Base-by-base conservation (phyloP, 805 yeast species). In the Ogataea paradorogensis region DNA sequence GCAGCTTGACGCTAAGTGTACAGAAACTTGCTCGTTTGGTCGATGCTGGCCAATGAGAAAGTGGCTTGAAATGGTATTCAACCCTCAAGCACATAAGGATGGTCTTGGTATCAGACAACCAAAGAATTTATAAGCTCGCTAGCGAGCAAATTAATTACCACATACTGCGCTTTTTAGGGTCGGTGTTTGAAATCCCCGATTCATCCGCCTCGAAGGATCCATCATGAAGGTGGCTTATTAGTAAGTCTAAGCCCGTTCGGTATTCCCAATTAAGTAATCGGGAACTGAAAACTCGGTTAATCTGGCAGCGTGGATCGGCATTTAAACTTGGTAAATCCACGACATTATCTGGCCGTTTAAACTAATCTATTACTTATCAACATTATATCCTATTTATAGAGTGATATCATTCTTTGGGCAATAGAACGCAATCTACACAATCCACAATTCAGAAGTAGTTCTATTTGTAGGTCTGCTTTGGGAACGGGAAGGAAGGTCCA, bases 401-500 rank as follows among this genome's bases (percentile, higher is more conserved):
- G 10, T 23, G n/a, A 23, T 9, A 9, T 9, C 25, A 9, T 9
- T 5, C 25, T 23, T 23, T 7, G n/a, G 7, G n/a, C 25, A 23
- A 23, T 23, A 9, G 8, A 11, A 5, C n/a, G 4, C 4, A 23
- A 5, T 4, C 5, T 23, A 23, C 15, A 11, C 28, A 11, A 13
- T 9, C 15, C n/a, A 11, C 5, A 5, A 24, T 24, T 9, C 5
- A 4, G 7, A 4, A 7, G 14, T n/a, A n/a, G 11, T 23, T 18
- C 38, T 42, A 44, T 25, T 51, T 40, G 64, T 76, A 80, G 35
- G 74, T 53, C 54, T 76, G 68, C 69, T 82, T 82, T 52, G 86
- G 84, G 70, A 73, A 71, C 53, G 98, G 98, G 79, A 80, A 93
- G 36, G 95, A 76, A 33, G 99, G 96, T 43, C 99, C 99, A 51